These are phyloP conservation scores for Metarhizium anisopliae DNA, from an alignment of 2,329 filamentous ascomycete species.

Conservation along the genomic window DNA sequence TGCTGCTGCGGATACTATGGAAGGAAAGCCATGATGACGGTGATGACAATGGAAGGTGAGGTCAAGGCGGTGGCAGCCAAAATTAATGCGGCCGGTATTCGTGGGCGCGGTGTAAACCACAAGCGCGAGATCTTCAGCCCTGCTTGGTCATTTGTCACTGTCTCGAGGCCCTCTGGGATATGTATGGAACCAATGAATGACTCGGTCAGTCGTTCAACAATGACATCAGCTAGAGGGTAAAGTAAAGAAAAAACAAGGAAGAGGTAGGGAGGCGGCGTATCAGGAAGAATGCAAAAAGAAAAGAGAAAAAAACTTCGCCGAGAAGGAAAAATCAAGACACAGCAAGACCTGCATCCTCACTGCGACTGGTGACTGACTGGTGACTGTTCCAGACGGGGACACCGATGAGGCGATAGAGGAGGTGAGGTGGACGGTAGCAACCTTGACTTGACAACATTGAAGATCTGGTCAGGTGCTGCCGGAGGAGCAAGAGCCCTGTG, in stretches of 20 bases:
- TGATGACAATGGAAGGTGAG: background rate
- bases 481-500: too few relatives aligned
- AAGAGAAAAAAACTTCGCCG: background rate
- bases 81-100: background rate
- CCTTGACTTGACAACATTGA: too few relatives aligned
- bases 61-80: too few relatives aligned
- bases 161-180: background rate
- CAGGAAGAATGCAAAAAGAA: background rate
- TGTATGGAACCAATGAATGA: background rate
- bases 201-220: background rate
- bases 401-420: background rate
- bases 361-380: too few relatives aligned
- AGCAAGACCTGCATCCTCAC: background rate
- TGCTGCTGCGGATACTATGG: too few relatives aligned
- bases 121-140: background rate
- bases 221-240: conserved; percentile 1
- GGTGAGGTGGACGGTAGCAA: background rate
- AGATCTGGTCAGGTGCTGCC: too few relatives aligned
- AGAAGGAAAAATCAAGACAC: background rate
- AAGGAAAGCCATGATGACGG: too few relatives aligned
- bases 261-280: background rate
- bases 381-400: conserved; percentile 1
- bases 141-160: background rate
- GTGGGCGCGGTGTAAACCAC: background rate
- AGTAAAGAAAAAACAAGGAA: background rate